phyloP scores from a whole-genome alignment of 1,284 basidiomycete genomes.

The Cryptococcus neoformans region DNA sequence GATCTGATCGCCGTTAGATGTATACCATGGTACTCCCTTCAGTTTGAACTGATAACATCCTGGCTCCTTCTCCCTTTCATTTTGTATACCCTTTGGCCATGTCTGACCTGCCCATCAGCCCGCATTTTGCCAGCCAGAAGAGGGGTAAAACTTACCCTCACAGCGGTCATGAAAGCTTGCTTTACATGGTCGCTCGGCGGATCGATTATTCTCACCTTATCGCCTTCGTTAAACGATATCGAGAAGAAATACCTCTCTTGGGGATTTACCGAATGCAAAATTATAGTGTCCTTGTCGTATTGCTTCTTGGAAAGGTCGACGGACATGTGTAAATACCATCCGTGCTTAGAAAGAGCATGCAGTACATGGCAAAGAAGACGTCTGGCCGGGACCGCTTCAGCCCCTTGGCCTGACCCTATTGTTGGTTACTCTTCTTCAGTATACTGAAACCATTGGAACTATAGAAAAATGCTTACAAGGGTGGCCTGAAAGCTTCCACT shows the following conservation, averaged over 20 bases:
- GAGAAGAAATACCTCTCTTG: conserved; percentile 28
- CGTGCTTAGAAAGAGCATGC: conserved; percentile 24
- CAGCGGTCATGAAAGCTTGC: conserved; percentile 27
- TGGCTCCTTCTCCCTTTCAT: conserved; percentile 29
- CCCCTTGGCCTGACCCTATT: conserved; percentile 33
- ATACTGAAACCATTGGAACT: no score
- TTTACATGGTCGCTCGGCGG: conserved; percentile 25
- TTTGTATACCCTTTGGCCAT: conserved; percentile 38
- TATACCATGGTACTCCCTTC: conserved; percentile 36
- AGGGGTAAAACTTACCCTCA: conserved; percentile 23
- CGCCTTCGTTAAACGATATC: conserved; percentile 37
- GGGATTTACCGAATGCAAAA: conserved; percentile 33
- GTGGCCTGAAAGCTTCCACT: conserved; percentile 37
- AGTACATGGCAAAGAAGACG: conserved; percentile 38
- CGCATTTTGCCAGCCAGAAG: background rate
- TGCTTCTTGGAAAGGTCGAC: conserved; percentile 36
- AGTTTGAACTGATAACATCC: conserved; percentile 39
- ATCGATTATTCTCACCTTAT: conserved; percentile 46
- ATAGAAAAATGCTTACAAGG: conserved; percentile 28
- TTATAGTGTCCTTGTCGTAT: conserved; percentile 39
- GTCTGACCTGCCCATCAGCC: conserved; percentile 4
- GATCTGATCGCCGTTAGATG: conserved; percentile 25
- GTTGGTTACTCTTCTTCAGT: background rate
- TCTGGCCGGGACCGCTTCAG: conserved; percentile 31
- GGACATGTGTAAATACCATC: conserved; percentile 35